Base-by-base conservation (phyloP, 2,329 filamentous ascomycete species). In the Alternaria sp. region DNA sequence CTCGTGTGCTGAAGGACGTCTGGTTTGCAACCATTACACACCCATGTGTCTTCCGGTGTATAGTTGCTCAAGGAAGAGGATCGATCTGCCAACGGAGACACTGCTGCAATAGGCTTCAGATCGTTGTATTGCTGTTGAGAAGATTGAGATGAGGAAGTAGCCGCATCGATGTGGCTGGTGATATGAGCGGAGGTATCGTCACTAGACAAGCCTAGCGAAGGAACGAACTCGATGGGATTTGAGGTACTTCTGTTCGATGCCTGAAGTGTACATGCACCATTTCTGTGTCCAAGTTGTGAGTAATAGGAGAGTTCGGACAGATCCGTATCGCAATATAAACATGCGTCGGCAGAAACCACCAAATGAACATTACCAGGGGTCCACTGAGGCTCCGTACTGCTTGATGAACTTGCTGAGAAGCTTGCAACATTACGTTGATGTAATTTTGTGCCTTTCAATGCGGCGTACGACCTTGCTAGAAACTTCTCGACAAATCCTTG, bases 21-120 rank as follows among this genome's bases (percentile, higher is more conserved):
- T 44, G 53, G 13, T 26, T 56, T 56, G 37, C 53, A 56, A 9
- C 6, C 11, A 24, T 44, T 7, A 21, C 53, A 56, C 24, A 45
- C 53, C 53, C 53, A 56, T 29, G 37, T 49, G 13, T 45, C 45
- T 26, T 56, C 44, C 8, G 9, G 36, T 39, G 36, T 39, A 39
- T 17, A 21, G 3, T 39, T 21, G 36, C 36, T 9, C n/a, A 39
- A 39, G n/a, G 36, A 21, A 6, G 13, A 24, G 24, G 36, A 14
- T 9, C 11, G 36, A 21, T 21, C n/a, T 21, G n/a, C 36, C n/a
- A 9, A 7, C n/a, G 36, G n/a, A 39, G 36, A 39, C n/a, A 39
- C 36, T 21, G 17, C 21, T 21, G 7, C 21, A 10, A 39, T 21
- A 8, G n/a, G 4, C 8, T 39, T 14, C 36, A 10, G 36, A 7